phyloP scores from a whole-genome alignment of 108 stramenopile species.

The Skeletonema tropicum region DNA sequence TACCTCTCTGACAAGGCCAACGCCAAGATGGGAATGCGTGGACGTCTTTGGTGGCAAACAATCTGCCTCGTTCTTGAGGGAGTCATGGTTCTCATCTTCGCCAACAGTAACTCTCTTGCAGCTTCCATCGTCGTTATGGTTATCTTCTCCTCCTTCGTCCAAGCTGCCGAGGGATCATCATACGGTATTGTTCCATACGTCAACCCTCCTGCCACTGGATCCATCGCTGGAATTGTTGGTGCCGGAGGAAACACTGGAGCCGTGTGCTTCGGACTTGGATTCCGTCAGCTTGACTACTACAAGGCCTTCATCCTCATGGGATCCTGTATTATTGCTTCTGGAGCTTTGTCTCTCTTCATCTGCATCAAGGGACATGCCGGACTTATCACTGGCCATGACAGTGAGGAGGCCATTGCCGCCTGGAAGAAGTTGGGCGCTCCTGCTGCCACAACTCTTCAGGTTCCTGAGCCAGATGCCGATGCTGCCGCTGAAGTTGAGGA shows the following conservation, averaged over 20 bases:
- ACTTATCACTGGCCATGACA: conserved; percentile 47
- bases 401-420: conserved; percentile 5
- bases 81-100: conserved; percentile 69
- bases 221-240: conserved; percentile 83
- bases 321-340: conserved; percentile 26
- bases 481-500: neutral
- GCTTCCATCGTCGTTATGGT: conserved; percentile 72
- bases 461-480: neutral
- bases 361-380: conserved; percentile 62
- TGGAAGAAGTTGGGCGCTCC: neutral
- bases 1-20: conserved; percentile 47
- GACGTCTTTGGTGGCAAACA: conserved; percentile 65
- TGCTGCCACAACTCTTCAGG: neutral
- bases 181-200: conserved; percentile 89
- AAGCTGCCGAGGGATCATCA: conserved; percentile 78
- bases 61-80: conserved; percentile 67
- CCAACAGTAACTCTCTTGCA: conserved; percentile 46
- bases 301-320: conserved; percentile 57
- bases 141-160: conserved; percentile 82
- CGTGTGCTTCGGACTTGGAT: conserved; percentile 62
- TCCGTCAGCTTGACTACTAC: conserved; percentile 22
- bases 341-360: conserved; percentile 33
- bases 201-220: conserved; percentile 74
- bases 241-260: conserved; percentile 76
- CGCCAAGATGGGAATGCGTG: conserved; percentile 65